A percentile compares a stretch with the other conserved stretches of the same genome.
Evolutionary conservation across 768 basidiomycete species (phyloP).

Genomic region (Dentipellis fragilis): DNA sequence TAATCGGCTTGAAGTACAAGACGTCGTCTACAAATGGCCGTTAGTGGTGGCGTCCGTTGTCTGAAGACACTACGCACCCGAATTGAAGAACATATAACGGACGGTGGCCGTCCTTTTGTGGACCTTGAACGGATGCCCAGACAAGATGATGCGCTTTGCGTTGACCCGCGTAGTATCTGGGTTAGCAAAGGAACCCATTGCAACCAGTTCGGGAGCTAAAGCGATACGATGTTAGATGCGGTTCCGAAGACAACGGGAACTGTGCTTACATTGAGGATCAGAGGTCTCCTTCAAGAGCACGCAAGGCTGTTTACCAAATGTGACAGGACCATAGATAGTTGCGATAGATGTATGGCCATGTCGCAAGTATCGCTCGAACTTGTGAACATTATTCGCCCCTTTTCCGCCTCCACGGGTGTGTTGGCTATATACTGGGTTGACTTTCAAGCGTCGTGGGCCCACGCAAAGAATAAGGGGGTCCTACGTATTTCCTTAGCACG

Average conservation of each 20-base stretch:
- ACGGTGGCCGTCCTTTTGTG: constrained; percentile 97
- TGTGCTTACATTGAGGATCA: constrained; percentile 50
- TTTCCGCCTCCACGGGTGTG: constrained; percentile 84
- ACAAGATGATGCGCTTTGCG: constrained; percentile 89
- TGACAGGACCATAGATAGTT: constrained; percentile 81
- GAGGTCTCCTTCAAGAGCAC: constrained; percentile 63
- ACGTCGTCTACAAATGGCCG: constrained; percentile 57
- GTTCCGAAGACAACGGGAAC: constrained; percentile 1
- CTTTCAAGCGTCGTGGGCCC: constrained; percentile 75
- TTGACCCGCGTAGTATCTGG: constrained; percentile 88
- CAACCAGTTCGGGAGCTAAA: constrained; percentile 74
- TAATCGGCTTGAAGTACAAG: constrained; percentile 86
- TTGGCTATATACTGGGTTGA: constrained; percentile 88
- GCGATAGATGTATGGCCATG: constrained; percentile 77
- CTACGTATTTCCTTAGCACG: constrained; percentile 24
- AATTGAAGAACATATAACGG: constrained; percentile 97
- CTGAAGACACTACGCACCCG: constrained; percentile 35
- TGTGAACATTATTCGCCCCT: constrained; percentile 95
- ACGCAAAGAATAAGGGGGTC: constrained; percentile 85
- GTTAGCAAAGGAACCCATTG: constrained; percentile 78
- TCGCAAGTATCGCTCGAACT: constrained; percentile 83
- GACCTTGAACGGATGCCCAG: constrained; percentile 94
- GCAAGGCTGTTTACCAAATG: constrained; percentile 80
- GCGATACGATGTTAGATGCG: neutral
- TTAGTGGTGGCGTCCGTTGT: constrained; percentile 6